Conservation (phyloP, 2,329 filamentous ascomycete species). For the Nannizzia gypsea region DNA sequence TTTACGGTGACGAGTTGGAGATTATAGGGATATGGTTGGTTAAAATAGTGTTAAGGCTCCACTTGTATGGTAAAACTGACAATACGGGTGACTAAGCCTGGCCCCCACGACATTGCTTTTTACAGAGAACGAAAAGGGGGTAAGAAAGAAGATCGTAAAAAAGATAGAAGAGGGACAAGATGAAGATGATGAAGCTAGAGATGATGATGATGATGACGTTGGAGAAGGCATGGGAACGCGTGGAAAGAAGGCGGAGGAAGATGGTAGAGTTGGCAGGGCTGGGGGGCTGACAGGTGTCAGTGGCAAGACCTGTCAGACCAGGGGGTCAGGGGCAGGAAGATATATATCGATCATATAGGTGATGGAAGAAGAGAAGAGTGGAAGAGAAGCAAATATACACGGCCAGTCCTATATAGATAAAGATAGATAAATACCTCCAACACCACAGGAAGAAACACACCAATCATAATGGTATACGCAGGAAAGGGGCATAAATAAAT, state of each 20-base stretch:
- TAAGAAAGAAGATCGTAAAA: not conserved
- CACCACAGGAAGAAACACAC: not conserved
- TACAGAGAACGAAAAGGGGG: not conserved
- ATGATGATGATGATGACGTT: too few relatives aligned
- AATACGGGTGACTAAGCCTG: not conserved
- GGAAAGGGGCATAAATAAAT: not conserved
- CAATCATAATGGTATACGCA: not conserved
- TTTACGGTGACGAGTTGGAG: not conserved
- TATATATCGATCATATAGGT: not conserved
- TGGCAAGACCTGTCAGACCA: not conserved
- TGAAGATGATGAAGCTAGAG: not conserved
- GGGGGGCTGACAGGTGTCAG: not conserved
- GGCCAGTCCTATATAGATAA: not conserved
- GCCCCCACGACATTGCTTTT: not conserved
- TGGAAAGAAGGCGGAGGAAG: not conserved
- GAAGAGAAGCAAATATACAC: not conserved
- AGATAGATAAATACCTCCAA: not conserved
- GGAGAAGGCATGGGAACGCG: not conserved
- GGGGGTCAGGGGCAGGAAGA: not conserved
- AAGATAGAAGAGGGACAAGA: not conserved
- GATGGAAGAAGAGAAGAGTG: not conserved
- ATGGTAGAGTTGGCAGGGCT: not conserved
- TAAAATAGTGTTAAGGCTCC: not conserved
- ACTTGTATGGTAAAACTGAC: not conserved
- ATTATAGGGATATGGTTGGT: not conserved